Conservation (phyloP, 106 monocot species). For the Acorus calamus region DNA sequence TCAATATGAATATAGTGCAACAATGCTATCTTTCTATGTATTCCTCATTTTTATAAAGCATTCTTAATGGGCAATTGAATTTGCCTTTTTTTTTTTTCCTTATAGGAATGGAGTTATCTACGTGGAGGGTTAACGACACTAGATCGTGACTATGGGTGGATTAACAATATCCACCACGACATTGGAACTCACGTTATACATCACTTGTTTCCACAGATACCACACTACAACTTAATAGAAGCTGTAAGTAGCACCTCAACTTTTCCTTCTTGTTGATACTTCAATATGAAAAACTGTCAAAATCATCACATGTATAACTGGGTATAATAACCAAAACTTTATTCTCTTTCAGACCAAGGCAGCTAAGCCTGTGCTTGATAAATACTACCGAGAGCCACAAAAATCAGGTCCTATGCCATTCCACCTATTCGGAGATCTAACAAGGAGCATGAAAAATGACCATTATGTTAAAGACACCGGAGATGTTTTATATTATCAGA, state of each 20-base stretch:
- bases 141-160: constrained; percentile 66
- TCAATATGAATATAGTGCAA: too few species aligned
- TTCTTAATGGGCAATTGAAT: too few species aligned
- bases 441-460: constrained; percentile 35
- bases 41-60: too few species aligned
- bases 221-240: constrained; percentile 70
- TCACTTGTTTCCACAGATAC: constrained; percentile 79
- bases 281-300: too few species aligned
- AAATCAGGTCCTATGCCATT: constrained; percentile 62
- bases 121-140: constrained; percentile 67
- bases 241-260: constrained; percentile 28
- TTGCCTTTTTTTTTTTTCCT: neutral
- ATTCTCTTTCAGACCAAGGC: constrained; percentile 42
- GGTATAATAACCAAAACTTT: too few species aligned
- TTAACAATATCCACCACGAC: constrained; percentile 75
- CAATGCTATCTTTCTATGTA: too few species aligned
- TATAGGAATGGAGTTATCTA: constrained; percentile 79
- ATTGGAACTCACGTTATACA: constrained; percentile 79
- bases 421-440: constrained; percentile 33
- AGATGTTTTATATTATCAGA: constrained; percentile 59
- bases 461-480: constrained; percentile 55
- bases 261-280: too few species aligned
- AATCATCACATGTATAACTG: too few species aligned
- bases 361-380: constrained; percentile 55
- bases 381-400: constrained; percentile 56